Conservation (phyloP, 1,139 yeast genomes). For the Geotrichum fermentans region DNA sequence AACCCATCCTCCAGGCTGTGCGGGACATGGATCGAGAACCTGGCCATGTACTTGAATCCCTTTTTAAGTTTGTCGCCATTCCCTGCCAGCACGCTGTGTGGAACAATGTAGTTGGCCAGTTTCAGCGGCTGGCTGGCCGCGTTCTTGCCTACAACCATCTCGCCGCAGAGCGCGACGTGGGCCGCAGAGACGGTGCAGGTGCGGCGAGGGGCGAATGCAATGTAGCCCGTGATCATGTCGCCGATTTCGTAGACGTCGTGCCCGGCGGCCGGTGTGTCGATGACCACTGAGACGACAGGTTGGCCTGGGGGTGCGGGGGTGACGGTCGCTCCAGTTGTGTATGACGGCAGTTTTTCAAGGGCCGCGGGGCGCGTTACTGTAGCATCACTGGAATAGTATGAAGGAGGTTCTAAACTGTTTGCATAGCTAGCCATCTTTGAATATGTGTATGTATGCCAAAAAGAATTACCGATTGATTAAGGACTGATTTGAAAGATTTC, state of each 20-base stretch:
- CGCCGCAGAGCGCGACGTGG: neutral
- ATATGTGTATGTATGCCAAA: neutral
- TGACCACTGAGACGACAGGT: neutral
- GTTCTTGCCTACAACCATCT: neutral
- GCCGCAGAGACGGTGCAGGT: neutral
- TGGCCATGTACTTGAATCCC: neutral
- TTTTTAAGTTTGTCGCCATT: neutral
- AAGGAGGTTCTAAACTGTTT: neutral
- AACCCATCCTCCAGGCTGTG: neutral
- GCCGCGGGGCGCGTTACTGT: neutral
- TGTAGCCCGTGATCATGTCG: slow-evolving; percentile 8
- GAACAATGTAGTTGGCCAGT: neutral
- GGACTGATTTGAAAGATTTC: too few species aligned
- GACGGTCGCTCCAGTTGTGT: neutral
- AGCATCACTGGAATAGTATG: neutral
- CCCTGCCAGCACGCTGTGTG: neutral
- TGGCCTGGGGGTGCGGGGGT: neutral
- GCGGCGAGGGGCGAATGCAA: neutral
- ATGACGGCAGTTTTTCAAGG: neutral
- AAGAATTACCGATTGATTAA: neutral
- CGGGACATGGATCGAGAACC: neutral
- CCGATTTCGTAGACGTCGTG: slow-evolving; percentile 1
- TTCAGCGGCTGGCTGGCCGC: neutral
- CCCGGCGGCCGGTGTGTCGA: neutral
- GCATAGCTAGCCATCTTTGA: too few species aligned